Base-by-base conservation (phyloP, 306 rosid species). In the Echinosophora koreensis region DNA sequence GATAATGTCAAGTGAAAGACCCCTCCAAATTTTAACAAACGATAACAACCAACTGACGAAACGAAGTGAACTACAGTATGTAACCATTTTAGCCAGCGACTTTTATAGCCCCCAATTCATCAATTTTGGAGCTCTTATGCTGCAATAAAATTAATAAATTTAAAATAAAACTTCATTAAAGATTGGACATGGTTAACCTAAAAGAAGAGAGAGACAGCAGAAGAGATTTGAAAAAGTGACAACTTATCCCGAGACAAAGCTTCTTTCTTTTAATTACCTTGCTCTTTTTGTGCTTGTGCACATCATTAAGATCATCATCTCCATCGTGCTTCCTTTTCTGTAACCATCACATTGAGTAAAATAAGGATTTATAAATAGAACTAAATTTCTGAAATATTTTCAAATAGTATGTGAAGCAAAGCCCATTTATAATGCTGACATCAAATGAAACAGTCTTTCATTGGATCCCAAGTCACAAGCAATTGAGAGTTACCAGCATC, bases 271-370 rank as follows among this genome's bases (percentile, higher is more conserved):
- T 44, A 44, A 87, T 95, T 92, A 95, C 99, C 99, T 96, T 96
- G 81, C 96, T 96, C 88, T 91, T 96, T 87, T 92, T 96, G 90
- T 92, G 99, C 69, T 91, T 91, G 90, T 96, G 96, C 80, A 89
- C 84, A 77, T 96, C 96, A 71, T 85, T 88, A 70, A 85, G 77
- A 70, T 92, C 97, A 79, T 92, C 98, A 74, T 96, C 99, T 56
- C 98, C 99, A 63, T 92, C 98, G 54, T 96, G 99, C 95, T 92
- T 92, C 90, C 99, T 84, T 86, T 95, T 95, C 99, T 95, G 96
- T 50, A 81, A 89, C 68, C 15, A 79, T 22, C 15, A 79, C 17
- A 86, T 34, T 42, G 57, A 80, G 68, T 37, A 22, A 17, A 73
- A 38, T 30, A 49, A 54, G 32, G 8, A 71, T 63, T 63, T 58